Percentiles rank a stretch among this genome's conserved stretches.
These are phyloP conservation scores for Musa acuminata DNA, from an alignment of 176 grass and related monocot genomes.

Conservation along the genomic window DNA sequence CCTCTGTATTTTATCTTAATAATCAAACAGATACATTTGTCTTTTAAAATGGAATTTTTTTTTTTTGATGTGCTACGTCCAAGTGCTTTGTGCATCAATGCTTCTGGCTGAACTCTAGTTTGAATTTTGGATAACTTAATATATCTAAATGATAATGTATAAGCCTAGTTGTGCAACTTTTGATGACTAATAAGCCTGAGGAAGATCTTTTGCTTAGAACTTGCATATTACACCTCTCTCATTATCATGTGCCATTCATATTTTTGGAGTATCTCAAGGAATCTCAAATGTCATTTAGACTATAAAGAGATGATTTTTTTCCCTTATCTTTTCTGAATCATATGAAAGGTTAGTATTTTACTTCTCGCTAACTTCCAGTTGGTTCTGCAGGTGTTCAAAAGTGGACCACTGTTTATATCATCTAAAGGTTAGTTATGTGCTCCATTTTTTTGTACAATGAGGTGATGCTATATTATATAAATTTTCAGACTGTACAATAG, in stretches of 20 bases:
- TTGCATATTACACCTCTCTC: background rate
- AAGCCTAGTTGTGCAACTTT: background rate
- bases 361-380: conserved; percentile 22
- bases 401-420: conserved; percentile 95
- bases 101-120: too few relatives aligned
- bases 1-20: too few relatives aligned
- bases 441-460: background rate
- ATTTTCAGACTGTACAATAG: background rate
- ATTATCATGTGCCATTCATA: background rate
- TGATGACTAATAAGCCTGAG: background rate
- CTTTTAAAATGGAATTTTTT: too few relatives aligned
- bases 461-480: background rate
- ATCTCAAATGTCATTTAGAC: background rate
- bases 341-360: background rate
- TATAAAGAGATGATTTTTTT: background rate
- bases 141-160: too few relatives aligned
- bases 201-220: background rate
- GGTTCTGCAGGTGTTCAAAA: conserved; percentile 81
- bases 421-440: conserved; percentile 64
- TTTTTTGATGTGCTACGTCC: too few relatives aligned
- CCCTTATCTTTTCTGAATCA: background rate
- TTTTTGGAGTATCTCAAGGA: background rate
- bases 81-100: too few relatives aligned
- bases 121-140: too few relatives aligned
- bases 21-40: too few relatives aligned